Evolutionary conservation across 129 eudicot species (phyloP).

Genomic region (sunflower (Helianthus annuus)): HanXRQr2.0-SUNRISE NC_035436.2:48191583-48192082

Average conservation of each 20-base stretch:
- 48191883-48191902: constrained; percentile 24
- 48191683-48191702: constrained; percentile 83
- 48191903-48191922: constrained; percentile 36
- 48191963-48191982: constrained; percentile 36
- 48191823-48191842: constrained; percentile 18
- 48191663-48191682: constrained; percentile 92
- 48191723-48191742: constrained; percentile 88
- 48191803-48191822: constrained; percentile 24
- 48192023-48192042: background rate
- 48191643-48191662: constrained; percentile 98
- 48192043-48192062: constrained; percentile 22
- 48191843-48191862: constrained; percentile 32
- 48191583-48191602: constrained; percentile 94
- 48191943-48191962: constrained; percentile 5
- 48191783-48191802: constrained; percentile 42
- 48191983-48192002: constrained; percentile 8
- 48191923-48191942: constrained; percentile 1
- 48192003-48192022: constrained; percentile 23
- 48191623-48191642: constrained; percentile 88
- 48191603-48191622: constrained; percentile 80
- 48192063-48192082: constrained; percentile 47
- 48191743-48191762: constrained; percentile 72
- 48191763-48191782: constrained; percentile 65
- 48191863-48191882: constrained; percentile 29
- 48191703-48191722: constrained; percentile 60